Base-by-base conservation (phyloP, 1,139 yeast genomes). In the Yamadazyma atmosphaerica region DNA sequence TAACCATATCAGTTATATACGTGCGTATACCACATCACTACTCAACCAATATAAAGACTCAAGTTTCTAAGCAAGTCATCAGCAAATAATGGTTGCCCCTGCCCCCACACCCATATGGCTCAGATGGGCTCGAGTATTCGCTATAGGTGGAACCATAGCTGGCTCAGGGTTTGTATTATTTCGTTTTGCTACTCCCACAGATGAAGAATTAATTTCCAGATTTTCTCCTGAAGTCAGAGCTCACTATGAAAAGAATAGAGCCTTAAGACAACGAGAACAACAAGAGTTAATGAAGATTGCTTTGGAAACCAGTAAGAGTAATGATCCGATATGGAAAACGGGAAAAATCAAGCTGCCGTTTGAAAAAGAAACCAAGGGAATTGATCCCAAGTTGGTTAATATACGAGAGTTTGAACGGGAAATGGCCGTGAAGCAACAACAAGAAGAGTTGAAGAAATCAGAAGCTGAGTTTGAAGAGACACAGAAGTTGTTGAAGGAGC, bases 191-290 rank as follows among this genome's bases (percentile, higher is more conserved):
- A 83, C 88, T 0, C 96, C 96, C 1, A 76, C 92, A 0, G 95
- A 87, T 50, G 96, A 88, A 50, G 77, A 89, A 55, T 63, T 89
- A 38, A 74, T 89, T 32, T 78, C 81, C 14, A 63, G 74, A 37
- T 74, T 89, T 49, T 86, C 96, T 3, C 97, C 97, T 0, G 96
- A 89, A 55, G 66, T 88, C 35, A 71, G 89, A 46, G 82, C 81
- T 11, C 83, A 85, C 43, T 87, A 86, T 56, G 92, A 86, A 54
- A 68, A 72, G 39, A 84, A 84, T 54, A 74, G 73, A 49, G 81
- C 67, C 7, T 58, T 83, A 41, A 71, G 94, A 59, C 74, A 78
- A 55, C 68, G 73, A 51, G 90, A 86, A 58, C 86, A 82, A 55
- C 69, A 74, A 55, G 79, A 77, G 51, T 61, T 85, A 46, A 83